phyloP scores from a whole-genome alignment of 805 yeast genomes.

The Cyberlindnera samutprakarnensis region DNA sequence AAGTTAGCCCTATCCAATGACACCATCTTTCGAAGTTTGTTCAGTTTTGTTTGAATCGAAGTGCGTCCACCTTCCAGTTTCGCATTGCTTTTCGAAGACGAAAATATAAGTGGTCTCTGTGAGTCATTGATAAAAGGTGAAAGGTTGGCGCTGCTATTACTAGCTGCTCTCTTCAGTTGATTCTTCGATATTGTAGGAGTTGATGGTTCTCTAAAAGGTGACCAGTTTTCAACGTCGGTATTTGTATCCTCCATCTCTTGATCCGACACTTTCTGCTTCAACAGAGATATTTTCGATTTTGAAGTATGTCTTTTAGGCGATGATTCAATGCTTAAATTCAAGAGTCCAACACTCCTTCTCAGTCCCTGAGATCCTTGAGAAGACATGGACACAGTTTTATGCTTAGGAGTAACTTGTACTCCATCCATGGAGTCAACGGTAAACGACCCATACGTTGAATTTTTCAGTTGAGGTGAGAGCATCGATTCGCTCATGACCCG shows the following conservation, averaged over 20 bases:
- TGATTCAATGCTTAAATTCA: slow-evolving; percentile 40
- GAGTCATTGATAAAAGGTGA: slow-evolving; percentile 22
- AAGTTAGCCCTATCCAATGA: slow-evolving; percentile 15
- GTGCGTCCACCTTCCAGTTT: slow-evolving; percentile 25
- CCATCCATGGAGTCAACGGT: slow-evolving; percentile 3
- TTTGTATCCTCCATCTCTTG: slow-evolving; percentile 16
- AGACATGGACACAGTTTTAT: slow-evolving; percentile 13
- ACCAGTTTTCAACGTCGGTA: slow-evolving; percentile 23
- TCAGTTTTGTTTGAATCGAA: slow-evolving; percentile 19
- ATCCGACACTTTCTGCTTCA: slow-evolving; percentile 14
- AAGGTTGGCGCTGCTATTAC: slow-evolving; percentile 18
- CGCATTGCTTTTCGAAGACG: slow-evolving; percentile 10
- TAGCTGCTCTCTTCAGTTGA: slow-evolving; percentile 23
- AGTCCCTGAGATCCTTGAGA: slow-evolving; percentile 27
- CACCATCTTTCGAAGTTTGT: slow-evolving; percentile 23
- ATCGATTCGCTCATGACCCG: slow-evolving; percentile 20
- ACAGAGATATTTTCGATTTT: slow-evolving; percentile 15
- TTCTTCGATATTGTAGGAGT: slow-evolving; percentile 16
- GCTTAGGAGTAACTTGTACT: slow-evolving; percentile 19
- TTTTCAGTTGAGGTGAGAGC: slow-evolving; percentile 21
- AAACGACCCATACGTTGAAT: slow-evolving; percentile 8
- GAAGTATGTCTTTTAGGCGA: slow-evolving; percentile 20
- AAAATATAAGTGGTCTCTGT: slow-evolving; percentile 19
- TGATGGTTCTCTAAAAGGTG: slow-evolving; percentile 23
- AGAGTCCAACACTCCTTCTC: slow-evolving; percentile 45